Evolutionary conservation across 225 moss, liverwort and hornwort species (phyloP).

Genomic region (Takakia lepidozioides): DNA sequence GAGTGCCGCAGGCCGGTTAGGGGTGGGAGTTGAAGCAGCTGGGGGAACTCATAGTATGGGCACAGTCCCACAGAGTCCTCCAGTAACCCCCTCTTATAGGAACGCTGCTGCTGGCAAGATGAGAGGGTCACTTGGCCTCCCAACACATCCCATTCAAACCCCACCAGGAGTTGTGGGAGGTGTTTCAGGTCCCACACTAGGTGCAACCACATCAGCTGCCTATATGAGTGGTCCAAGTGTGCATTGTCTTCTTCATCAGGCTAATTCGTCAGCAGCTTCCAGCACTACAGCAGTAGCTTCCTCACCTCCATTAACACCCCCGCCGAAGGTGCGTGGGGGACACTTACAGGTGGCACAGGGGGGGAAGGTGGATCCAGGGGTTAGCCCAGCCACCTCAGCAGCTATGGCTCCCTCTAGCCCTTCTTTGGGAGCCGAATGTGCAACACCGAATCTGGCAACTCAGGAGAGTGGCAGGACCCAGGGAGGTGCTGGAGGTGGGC

Average conservation of each 20-base stretch:
- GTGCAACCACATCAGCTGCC: conserved; percentile 25
- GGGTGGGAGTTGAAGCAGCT: conserved; percentile 45
- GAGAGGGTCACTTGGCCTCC: conserved; percentile 41
- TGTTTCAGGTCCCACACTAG: conserved; percentile 22
- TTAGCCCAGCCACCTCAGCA: conserved; percentile 22
- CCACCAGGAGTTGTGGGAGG: conserved; percentile 25
- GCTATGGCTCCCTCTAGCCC: conserved; percentile 13
- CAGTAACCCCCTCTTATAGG: conserved; percentile 90
- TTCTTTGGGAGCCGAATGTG: conserved; percentile 27
- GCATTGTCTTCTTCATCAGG: conserved; percentile 23
- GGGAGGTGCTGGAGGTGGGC: conserved; percentile 41
- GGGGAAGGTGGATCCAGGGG: conserved; percentile 26
- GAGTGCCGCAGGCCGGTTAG: conserved; percentile 79
- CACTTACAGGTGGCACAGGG: conserved; percentile 30
- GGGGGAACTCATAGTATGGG: conserved; percentile 54
- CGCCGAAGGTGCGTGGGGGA: conserved; percentile 44
- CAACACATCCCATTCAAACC: conserved; percentile 32
- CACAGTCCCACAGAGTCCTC: conserved; percentile 51
- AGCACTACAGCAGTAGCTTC: conserved; percentile 30
- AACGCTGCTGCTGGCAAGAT: conserved; percentile 96
- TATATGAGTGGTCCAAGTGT: conserved; percentile 22
- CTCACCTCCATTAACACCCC: conserved; percentile 78
- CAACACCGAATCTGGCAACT: conserved; percentile 12
- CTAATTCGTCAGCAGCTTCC: conserved; percentile 19
- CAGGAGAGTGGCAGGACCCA: conserved; percentile 40